Conservation (phyloP, 176 grass and related monocot genomes). For the Saccharum officinarum region DNA sequence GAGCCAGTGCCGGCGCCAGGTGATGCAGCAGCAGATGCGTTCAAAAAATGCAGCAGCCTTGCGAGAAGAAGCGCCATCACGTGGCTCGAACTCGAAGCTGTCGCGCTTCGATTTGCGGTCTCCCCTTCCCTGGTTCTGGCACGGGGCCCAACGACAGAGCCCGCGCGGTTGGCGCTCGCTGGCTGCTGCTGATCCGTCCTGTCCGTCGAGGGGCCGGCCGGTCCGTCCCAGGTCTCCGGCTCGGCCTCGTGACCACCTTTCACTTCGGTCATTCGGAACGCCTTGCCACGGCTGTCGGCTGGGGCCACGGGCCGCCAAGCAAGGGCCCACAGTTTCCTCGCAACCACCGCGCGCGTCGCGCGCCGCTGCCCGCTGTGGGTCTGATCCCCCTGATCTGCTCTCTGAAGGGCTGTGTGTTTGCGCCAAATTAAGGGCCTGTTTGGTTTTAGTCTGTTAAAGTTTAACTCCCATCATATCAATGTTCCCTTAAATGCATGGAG, state of each 20-base stretch:
- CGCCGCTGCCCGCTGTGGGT: no score
- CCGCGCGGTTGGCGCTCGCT: not conserved
- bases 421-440: not conserved
- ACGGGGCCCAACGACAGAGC: not conserved
- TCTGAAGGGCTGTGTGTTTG: not conserved
- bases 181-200: not conserved
- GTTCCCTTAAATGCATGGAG: no score
- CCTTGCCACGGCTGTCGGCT: not conserved
- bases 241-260: not conserved
- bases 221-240: not conserved
- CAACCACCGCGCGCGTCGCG: not conserved
- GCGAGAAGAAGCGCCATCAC: not conserved
- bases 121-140: not conserved
- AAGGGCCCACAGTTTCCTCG: not conserved
- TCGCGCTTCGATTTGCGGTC: not conserved
- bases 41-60: not conserved
- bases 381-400: not conserved
- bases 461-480: no score
- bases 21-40: not conserved
- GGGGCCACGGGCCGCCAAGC: not conserved
- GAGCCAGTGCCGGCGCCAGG: not conserved
- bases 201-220: not conserved
- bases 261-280: constrained; percentile 6
- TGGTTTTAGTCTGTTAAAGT: no score
- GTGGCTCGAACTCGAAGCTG: not conserved